Evolutionary conservation across 2,329 filamentous ascomycete species (phyloP).

Genomic region (Ampelomyces quisqualis): DNA sequence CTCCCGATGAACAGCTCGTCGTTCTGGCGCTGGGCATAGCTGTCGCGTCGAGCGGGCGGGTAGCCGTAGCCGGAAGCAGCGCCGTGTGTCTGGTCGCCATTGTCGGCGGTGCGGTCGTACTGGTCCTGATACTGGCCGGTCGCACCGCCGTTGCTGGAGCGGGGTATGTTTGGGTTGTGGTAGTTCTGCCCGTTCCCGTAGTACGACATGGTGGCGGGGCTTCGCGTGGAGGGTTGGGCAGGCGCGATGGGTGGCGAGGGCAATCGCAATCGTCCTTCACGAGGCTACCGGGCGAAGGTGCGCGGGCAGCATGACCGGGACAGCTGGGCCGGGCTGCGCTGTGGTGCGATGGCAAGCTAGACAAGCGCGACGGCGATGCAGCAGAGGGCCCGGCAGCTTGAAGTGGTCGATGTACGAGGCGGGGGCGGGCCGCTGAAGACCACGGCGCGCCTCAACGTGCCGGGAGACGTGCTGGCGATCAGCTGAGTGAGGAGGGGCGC

Average conservation of each 20-base stretch:
- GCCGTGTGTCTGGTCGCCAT: slow-evolving; percentile 67
- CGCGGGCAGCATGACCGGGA: slow-evolving; percentile 38
- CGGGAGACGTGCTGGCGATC: not conserved
- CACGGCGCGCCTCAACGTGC: not conserved
- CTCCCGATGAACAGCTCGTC: slow-evolving; percentile 65
- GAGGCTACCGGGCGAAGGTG: slow-evolving; percentile 34
- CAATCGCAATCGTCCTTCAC: slow-evolving; percentile 38
- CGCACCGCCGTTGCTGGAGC: slow-evolving; percentile 44
- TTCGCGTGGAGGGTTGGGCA: slow-evolving; percentile 12
- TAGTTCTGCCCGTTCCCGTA: slow-evolving; percentile 58
- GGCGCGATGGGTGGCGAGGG: slow-evolving; percentile 18
- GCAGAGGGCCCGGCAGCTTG: too few relatives aligned
- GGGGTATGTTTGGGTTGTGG: slow-evolving; percentile 48
- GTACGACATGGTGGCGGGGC: slow-evolving; percentile 53
- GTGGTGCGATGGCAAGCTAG: not conserved
- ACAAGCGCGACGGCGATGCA: slow-evolving; percentile 8
- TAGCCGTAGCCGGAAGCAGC: slow-evolving; percentile 44
- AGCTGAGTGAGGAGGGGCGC: not conserved
- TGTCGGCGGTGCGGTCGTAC: slow-evolving; percentile 64
- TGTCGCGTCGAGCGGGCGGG: slow-evolving; percentile 40
- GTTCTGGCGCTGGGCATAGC: slow-evolving; percentile 40
- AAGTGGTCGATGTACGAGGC: too few relatives aligned
- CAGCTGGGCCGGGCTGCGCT: slow-evolving; percentile 23
- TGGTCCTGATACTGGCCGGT: slow-evolving; percentile 39
- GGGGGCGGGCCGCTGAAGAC: slow-evolving; percentile 14